These are phyloP conservation scores for Phytophthora melonis DNA, from an alignment of 352 stramenopile genomes.

Conservation along the genomic window DNA sequence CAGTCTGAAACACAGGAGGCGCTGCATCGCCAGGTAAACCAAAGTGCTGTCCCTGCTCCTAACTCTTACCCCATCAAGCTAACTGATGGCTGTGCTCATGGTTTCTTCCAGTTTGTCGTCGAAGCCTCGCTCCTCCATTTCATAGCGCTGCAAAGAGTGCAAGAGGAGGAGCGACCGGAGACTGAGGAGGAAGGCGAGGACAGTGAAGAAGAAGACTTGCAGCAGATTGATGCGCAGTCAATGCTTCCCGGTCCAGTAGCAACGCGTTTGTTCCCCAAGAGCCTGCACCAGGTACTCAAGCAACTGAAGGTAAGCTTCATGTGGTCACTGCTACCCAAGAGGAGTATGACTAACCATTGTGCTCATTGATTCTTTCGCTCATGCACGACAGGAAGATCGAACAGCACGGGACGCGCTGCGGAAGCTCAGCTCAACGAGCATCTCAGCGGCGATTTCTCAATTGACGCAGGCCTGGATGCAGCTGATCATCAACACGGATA, in stretches of 20 bases:
- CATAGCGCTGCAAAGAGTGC: constrained; percentile 16
- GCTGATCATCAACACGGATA: constrained; percentile 52
- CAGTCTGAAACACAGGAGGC: constrained; percentile 9
- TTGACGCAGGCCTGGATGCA: constrained; percentile 54
- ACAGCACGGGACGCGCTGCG: constrained; percentile 49
- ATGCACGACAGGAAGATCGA: constrained; percentile 51
- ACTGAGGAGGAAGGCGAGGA: constrained; percentile 28
- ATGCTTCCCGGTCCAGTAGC: constrained; percentile 21
- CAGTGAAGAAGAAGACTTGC: constrained; percentile 15
- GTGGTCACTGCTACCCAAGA: neutral
- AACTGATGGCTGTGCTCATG: neutral
- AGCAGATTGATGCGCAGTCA: constrained; percentile 22
- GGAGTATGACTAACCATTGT: too few species aligned
- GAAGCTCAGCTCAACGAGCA: constrained; percentile 45
- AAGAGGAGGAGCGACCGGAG: constrained; percentile 29
- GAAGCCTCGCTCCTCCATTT: constrained; percentile 32
- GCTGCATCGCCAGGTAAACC: constrained; percentile 34
- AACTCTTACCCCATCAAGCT: neutral
- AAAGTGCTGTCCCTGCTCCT: neutral
- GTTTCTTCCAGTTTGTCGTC: constrained; percentile 24
- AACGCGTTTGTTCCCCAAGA: constrained; percentile 38
- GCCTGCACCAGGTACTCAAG: constrained; percentile 40
- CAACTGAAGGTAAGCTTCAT: constrained; percentile 32
- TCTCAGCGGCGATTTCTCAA: constrained; percentile 44
- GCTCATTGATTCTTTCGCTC: neutral